Evolutionary conservation across 2,329 filamentous ascomycete genomes (phyloP), one percentile per base, ranked within the genome.

Genomic region (Blastomyces parvus): DNA sequence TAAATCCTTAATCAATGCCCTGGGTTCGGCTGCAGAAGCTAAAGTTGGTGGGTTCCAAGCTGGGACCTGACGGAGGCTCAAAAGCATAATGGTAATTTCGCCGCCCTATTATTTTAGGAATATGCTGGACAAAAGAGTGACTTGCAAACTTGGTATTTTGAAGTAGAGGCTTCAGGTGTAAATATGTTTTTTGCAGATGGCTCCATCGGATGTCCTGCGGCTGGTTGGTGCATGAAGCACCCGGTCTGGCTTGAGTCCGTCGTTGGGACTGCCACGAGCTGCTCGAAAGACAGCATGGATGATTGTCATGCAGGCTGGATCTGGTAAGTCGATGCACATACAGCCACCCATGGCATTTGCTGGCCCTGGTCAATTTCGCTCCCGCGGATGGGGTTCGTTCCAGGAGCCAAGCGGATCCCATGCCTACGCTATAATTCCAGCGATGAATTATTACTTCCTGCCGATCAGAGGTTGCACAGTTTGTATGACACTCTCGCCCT

Each of bases 211-310:
- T 59, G 25, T 59, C 33, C 56, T 27, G 56, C n/a, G n/a, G 36
- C 25, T 13, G 57, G 40, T 25, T 46, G 40, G 25, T 33, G 40
- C 8, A 46, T 59, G 22, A 19, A 46, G 14, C 57, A 46, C 22
- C 38, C 25, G 25, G 36, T 3, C 60, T 22, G 30, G n/a, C 46
- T 46, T 40, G 42, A 50, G 8, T 22, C 36, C 44, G 59, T 50
- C 46, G 59, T 38, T 61, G 52, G 60, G 55, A 19, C 60, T 36
- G 48, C 60, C 60, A 61, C 60, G 60, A 62, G 50, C 50, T 62
- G 56, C n/a, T 61, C 1, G 6, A n/a, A 27, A 53, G 44, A 40
- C 27, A 61, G 30, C 25, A 61, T 30, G 57, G 27, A 53, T 36
- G 27, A 46, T 44, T 46, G 17, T 38, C 48, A 62, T 48, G 25